A percentile compares a stretch with the other conserved stretches of the same genome.
Evolutionary conservation across 495 filamentous ascomycete species (phyloP).

Genomic region (Penicillium diatomitis): DNA sequence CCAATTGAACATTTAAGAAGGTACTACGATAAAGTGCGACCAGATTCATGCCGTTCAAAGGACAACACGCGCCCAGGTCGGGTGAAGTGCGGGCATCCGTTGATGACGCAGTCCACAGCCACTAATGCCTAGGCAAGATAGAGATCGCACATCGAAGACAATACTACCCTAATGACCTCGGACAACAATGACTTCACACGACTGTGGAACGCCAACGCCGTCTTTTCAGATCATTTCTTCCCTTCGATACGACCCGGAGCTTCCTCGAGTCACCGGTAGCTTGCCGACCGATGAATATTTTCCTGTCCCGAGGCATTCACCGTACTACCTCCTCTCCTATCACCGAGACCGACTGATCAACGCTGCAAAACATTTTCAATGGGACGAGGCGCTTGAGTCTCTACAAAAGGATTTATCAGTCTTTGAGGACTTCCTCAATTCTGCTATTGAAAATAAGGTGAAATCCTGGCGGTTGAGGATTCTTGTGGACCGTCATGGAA

Average conservation of each 20-base stretch:
- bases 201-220: not conserved
- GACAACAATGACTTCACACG: constrained; percentile 4
- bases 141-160: not conserved
- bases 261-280: constrained; percentile 33
- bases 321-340: constrained; percentile 75
- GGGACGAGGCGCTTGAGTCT: constrained; percentile 30
- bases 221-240: constrained; percentile 60
- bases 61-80: not conserved
- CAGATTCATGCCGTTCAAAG: too few relatives aligned
- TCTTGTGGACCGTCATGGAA: constrained; percentile 40
- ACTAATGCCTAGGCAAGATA: constrained; percentile 3
- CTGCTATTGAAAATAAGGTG: constrained; percentile 24
- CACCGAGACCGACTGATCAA: constrained; percentile 75
- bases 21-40: too few relatives aligned
- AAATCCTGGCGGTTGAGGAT: constrained; percentile 45
- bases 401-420: constrained; percentile 20
- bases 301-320: constrained; percentile 37
- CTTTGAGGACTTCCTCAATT: constrained; percentile 23
- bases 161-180: too few relatives aligned
- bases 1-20: too few relatives aligned
- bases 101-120: constrained; percentile 1
- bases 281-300: constrained; percentile 29
- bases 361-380: constrained; percentile 62
- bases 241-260: constrained; percentile 61
- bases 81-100: not conserved